phyloP scores from a whole-genome alignment of 768 basidiomycete species.

The Pulveroboletus ravenelii region DNA sequence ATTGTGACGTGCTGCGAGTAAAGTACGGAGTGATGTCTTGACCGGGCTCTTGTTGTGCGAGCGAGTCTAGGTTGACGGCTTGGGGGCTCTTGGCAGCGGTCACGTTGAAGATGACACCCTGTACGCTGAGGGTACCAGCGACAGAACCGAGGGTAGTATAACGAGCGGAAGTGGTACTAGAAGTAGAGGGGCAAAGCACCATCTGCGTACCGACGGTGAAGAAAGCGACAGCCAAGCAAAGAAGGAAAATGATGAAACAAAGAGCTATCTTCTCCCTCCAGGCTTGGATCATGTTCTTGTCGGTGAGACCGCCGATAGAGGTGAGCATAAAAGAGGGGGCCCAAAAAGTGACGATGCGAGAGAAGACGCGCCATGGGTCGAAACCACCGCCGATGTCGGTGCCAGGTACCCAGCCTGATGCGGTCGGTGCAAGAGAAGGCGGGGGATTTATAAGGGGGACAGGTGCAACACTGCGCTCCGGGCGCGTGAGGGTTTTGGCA shows the following conservation, averaged over 20 bases:
- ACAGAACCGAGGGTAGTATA: conserved; percentile 54
- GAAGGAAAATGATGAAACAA: conserved; percentile 76
- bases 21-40: conserved; percentile 91
- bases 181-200: conserved; percentile 76
- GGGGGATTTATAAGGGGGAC: conserved; percentile 91
- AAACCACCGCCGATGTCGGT: conserved; percentile 30
- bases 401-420: conserved; percentile 34
- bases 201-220: conserved; percentile 91
- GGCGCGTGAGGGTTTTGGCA: conserved; percentile 94
- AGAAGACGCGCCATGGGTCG: conserved; percentile 78
- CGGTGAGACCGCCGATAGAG: conserved; percentile 75
- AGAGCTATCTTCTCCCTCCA: conserved; percentile 98
- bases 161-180: conserved; percentile 35
- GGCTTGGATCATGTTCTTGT: conserved; percentile 74
- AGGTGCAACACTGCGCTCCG: conserved; percentile 91
- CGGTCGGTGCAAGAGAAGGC: conserved; percentile 35
- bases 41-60: conserved; percentile 57
- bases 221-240: conserved; percentile 84
- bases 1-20: conserved; percentile 61
- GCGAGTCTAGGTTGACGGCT: conserved; percentile 53
- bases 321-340: conserved; percentile 75
- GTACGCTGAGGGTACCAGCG: conserved; percentile 65
- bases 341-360: conserved; percentile 83
- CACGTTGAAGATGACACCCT: conserved; percentile 75
- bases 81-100: conserved; percentile 43